These are phyloP conservation scores for Sambucus nigra DNA, from an alignment of 129 eudicot genomes.

Conservation along the genomic window DNA sequence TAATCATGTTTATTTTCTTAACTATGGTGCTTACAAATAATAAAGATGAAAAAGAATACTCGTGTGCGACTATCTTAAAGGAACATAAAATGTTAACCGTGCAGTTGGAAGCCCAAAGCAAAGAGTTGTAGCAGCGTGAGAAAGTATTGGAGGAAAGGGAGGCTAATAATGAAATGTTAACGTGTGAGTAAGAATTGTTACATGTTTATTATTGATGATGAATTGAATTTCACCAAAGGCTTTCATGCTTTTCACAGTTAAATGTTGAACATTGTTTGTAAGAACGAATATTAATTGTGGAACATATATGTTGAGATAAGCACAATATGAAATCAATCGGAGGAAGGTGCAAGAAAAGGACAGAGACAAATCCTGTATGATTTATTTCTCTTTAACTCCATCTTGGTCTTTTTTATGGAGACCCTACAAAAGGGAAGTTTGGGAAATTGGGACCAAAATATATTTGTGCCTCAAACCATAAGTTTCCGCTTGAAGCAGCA, in stretches of 20 bases:
- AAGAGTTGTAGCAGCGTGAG: no score
- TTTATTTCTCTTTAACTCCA: conserved; percentile 64
- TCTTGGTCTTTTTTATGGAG: conserved; percentile 73
- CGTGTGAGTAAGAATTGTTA: no score
- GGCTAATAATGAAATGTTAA: no score
- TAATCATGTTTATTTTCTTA: no score
- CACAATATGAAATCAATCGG: conserved; percentile 43
- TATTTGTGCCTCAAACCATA: conserved; percentile 58
- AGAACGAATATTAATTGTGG: conserved; percentile 94
- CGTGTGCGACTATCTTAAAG: no score
- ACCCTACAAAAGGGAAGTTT: conserved; percentile 40
- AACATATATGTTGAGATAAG: conserved; percentile 63
- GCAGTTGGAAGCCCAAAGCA: no score
- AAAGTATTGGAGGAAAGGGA: no score
- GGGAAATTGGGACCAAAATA: conserved; percentile 51
- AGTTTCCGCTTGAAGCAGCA: conserved; percentile 77
- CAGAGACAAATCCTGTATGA: conserved; percentile 62
- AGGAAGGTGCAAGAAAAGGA: conserved; percentile 68
- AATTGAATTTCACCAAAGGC: no score
- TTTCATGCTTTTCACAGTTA: not conserved
- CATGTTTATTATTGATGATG: no score
- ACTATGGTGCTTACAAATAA: no score
- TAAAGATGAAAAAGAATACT: no score
- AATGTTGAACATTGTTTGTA: conserved; percentile 15
- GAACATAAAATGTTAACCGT: no score